Base-by-base conservation (phyloP, 2,329 filamentous ascomycete genomes). In the Exophiala phaeomuriformis region DNA sequence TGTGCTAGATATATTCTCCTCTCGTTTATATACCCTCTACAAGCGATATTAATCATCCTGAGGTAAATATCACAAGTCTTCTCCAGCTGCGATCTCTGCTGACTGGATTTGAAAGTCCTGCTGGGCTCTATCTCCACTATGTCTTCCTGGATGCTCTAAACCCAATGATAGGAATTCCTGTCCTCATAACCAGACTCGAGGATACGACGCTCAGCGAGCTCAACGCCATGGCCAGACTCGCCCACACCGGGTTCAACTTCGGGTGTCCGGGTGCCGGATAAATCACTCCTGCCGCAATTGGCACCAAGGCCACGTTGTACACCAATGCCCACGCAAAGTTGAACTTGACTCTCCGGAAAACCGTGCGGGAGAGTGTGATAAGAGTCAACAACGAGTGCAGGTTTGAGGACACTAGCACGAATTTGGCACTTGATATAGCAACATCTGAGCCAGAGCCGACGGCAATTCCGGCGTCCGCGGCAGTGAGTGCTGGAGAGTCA, bases 201-300 rank as follows among this genome's bases (percentile, higher is more conserved):
- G 81, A 72, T 47, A 96, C 86, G 43, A 97, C 90, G 64, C 87
- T 93, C 61, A 96, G 84, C 68, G 86, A 91, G 69, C 90, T 95
- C 68, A 90, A 70, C 29, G 91, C 91, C 91, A 96, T 97, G 1
- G 90, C 90, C 67, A 95, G 70, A 61, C 84, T 85, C 3, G 90
- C 91, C 90, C 90, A 96, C 4, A 76, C 75, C 0, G 75, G 75
- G 58, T 72, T 72, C 6, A 77, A 55, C 33, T 73, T 65, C 71
- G 63, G 28, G 64, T 67, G 59, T 68, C 66, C 59, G 65, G 63
- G 61, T 63, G 66, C 72, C 0, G 82, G 79, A 68, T 87, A 94
- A 54, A 94, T 72, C 36, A 84, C 85, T 1, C 89, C 89, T 0
- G 89, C 89, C 0, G 89, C 88, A 52, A 95, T 77, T 1, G 89